Base-by-base conservation (phyloP, 371 early-diverging fungal genomes). In the Encephalitozoon romaleae region DNA sequence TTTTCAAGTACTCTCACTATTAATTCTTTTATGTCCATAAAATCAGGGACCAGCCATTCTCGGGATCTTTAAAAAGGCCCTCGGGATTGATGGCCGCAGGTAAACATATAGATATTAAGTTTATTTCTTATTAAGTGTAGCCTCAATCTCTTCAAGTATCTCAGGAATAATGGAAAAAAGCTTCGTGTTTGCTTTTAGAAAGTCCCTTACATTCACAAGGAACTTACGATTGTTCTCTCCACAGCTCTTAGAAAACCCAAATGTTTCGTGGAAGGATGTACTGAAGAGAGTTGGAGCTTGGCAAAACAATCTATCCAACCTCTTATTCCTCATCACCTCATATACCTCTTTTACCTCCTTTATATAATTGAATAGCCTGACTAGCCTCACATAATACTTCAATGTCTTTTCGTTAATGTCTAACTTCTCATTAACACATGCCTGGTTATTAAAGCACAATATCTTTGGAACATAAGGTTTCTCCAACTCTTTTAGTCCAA, bases 41-140 rank as follows among this genome's bases (percentile, higher is more conserved):
- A 18, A 15, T 21, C n/a, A 21, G 49, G 49, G 21, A 15, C 21
- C 0, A 47, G 49, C 2, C 18, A 47, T 47, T 8, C 49, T 2
- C 15, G 15, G 18, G 2, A 12, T 15, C 15, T 18, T 15, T 18
- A 47, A 15, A 21, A 18, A 8, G 12, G 15, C 3, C 11, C 43
- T 15, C 15, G 2, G 15, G 12, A 15, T 9, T 43, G 43, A 2
- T 2, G 5, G 43, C 15, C 43, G 5, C 43, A 11, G 11, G 11
- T 12, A 0, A 47, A 15, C n/a, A 15, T 47, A 47, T 47, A 47
- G 49, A 47, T 47, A 47, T 47, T 47, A 47, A 47, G 38, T 59
- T 59, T 59, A 59, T 59, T 59, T 30, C 59, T 59, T 34, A 59
- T 59, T 59, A 59, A 59, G 59, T 34, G 38, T 38, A 4, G 6